phyloP scores from a whole-genome alignment of 805 yeast species.

The Candida maesae region DNA sequence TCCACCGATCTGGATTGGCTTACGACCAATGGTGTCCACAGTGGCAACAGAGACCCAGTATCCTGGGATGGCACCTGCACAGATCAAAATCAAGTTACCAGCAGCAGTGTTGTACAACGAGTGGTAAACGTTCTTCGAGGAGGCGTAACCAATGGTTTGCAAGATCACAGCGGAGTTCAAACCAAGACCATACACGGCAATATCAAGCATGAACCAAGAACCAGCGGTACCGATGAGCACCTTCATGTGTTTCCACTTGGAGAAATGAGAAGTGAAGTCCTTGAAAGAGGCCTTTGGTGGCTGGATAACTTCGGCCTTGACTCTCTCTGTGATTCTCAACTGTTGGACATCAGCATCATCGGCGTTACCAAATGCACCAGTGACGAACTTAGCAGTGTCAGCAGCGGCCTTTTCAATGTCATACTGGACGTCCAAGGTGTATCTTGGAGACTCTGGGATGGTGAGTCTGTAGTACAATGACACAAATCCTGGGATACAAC shows the following conservation, averaged over 20 bases:
- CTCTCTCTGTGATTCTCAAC: constrained; percentile 44
- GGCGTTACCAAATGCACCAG: constrained; percentile 52
- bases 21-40: constrained; percentile 79
- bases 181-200: constrained; percentile 87
- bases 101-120: constrained; percentile 75
- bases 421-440: constrained; percentile 69
- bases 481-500: constrained; percentile 81
- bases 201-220: constrained; percentile 87
- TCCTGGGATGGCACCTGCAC: constrained; percentile 96
- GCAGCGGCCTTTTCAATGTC: constrained; percentile 55
- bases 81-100: constrained; percentile 86
- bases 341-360: constrained; percentile 39
- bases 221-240: constrained; percentile 85
- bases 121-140: constrained; percentile 63
- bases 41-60: constrained; percentile 85
- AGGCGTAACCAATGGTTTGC: constrained; percentile 80
- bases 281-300: constrained; percentile 80
- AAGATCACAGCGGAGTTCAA: constrained; percentile 78
- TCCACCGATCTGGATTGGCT: constrained; percentile 75
- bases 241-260: constrained; percentile 82
- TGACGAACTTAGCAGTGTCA: constrained; percentile 46
- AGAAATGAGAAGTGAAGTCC: constrained; percentile 71
- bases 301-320: constrained; percentile 46
- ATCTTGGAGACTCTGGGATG: constrained; percentile 93
- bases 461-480: constrained; percentile 91